A percentile compares a stretch with the other conserved stretches of the same genome.
phyloP scores from a whole-genome alignment of 164 flowering plant species.

The Berberis thunbergii region DNA sequence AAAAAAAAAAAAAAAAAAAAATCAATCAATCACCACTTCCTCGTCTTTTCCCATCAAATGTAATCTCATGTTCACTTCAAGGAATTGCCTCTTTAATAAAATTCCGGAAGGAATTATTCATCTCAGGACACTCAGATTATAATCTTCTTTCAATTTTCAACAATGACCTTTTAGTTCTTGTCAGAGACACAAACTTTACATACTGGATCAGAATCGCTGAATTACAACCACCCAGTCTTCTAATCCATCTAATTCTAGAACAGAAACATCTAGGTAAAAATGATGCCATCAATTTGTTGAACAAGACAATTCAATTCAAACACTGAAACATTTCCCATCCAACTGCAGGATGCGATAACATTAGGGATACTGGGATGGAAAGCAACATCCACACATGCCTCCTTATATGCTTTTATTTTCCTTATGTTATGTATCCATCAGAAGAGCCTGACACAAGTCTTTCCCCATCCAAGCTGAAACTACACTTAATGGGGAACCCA shows the following conservation, averaged over 20 bases:
- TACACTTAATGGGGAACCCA: slow-evolving; percentile 91
- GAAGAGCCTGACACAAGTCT: slow-evolving; percentile 68
- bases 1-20: too few species aligned
- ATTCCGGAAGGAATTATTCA: too few species aligned
- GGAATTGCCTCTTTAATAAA: too few species aligned
- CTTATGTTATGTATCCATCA: slow-evolving; percentile 54
- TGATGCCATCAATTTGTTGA: neutral
- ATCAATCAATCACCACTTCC: too few species aligned
- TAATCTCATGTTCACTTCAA: too few species aligned
- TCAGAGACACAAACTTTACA: too few species aligned
- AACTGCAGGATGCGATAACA: slow-evolving; percentile 72
- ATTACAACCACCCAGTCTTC: too few species aligned
- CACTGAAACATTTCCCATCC: slow-evolving; percentile 68
- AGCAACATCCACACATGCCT: slow-evolving; percentile 68
- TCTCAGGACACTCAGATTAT: too few species aligned
- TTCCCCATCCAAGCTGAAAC: slow-evolving; percentile 69
- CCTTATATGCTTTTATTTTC: slow-evolving; percentile 58
- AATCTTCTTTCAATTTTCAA: too few species aligned
- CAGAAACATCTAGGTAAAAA: neutral
- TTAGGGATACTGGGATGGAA: slow-evolving; percentile 68
- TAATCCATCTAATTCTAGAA: neutral
- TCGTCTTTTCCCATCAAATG: too few species aligned
- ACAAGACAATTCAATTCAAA: slow-evolving; percentile 29
- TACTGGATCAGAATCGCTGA: too few species aligned
- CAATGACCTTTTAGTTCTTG: too few species aligned